Conservation (phyloP, 441 rosid genomes). For the Manihot esculenta region DNA sequence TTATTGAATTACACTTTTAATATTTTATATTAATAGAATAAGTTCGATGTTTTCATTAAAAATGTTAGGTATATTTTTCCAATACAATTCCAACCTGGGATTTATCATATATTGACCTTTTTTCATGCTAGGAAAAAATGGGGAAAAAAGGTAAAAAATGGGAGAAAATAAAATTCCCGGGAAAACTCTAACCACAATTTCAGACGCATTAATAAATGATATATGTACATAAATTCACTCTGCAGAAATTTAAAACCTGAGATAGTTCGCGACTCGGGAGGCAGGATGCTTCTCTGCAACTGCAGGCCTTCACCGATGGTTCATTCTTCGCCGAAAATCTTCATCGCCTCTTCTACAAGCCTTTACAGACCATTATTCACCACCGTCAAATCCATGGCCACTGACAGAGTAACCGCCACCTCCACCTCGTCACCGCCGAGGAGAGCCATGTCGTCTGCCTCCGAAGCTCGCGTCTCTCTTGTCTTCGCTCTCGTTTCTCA, state of each 20-base stretch:
- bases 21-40: too few species aligned
- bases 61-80: too few species aligned
- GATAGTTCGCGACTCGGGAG: background rate
- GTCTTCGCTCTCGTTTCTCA: conserved; percentile 77
- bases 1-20: too few species aligned
- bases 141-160: too few species aligned
- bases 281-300: conserved; percentile 29
- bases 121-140: too few species aligned
- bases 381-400: conserved; percentile 34
- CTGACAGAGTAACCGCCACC: conserved; percentile 22
- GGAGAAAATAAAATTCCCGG: conserved; percentile 1
- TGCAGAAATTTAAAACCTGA: conserved; percentile 19
- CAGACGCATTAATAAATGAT: background rate
- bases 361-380: conserved; percentile 11
- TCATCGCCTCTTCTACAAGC: background rate
- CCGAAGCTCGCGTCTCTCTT: conserved; percentile 73
- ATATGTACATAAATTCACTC: background rate
- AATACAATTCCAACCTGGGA: too few species aligned
- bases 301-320: conserved; percentile 28
- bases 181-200: conserved; percentile 5
- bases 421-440: conserved; percentile 36
- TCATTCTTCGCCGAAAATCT: background rate
- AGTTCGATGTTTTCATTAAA: too few species aligned
- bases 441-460: conserved; percentile 52
- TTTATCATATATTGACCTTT: too few species aligned